Base-by-base conservation (phyloP, 768 basidiomycete genomes). In the Lentinula lateritia region DNA sequence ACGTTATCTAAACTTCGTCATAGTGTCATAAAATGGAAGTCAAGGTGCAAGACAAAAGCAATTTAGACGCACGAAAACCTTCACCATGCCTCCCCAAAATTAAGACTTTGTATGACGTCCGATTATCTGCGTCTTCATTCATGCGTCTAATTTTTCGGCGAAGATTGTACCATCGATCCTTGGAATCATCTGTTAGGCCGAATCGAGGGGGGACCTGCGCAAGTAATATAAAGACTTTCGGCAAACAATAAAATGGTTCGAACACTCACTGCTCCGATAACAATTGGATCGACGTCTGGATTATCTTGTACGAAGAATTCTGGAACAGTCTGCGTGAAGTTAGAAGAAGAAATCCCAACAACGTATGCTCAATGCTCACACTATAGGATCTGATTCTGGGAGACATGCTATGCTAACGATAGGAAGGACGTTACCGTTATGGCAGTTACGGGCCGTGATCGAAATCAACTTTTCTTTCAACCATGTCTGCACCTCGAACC, bases 21-120 rank as follows among this genome's bases (percentile, higher is more conserved):
- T 39, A 38, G 28, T 60, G 5, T 38, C 39, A 8, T 7, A 13
- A 12, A 62, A 12, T 28, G 28, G 28, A 28, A 28, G 28, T 60
- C 50, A 12, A 16, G 48, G 60, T 28, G 38, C 35, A 6, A 53
- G 9, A 23, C 35, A 20, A 60, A 39, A 50, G 50, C 12, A 55
- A 15, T 50, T 38, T 66, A 13, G 4, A 74, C 87, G 65, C 70
- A 90, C 89, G 89, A 66, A 79, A 83, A 59, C 89, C 90, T 71
- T 92, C 76, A 0, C 90, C 90, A 63, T 93, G 90, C 64, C 90
- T 76, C 2, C 81, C 82, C 1, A 91, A 70, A 61, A 87, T 82
- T 59, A 92, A 74, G 12, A 89, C 74, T 66, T 91, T 92, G 73
- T 86, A 87, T 10, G 71, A 71, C 23, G 75, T 75, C 1, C 71